Percentiles rank a stretch among this genome's conserved stretches.
Conservation (phyloP, 257 asterid genomes). For the Osmanthus fragrans region DNA sequence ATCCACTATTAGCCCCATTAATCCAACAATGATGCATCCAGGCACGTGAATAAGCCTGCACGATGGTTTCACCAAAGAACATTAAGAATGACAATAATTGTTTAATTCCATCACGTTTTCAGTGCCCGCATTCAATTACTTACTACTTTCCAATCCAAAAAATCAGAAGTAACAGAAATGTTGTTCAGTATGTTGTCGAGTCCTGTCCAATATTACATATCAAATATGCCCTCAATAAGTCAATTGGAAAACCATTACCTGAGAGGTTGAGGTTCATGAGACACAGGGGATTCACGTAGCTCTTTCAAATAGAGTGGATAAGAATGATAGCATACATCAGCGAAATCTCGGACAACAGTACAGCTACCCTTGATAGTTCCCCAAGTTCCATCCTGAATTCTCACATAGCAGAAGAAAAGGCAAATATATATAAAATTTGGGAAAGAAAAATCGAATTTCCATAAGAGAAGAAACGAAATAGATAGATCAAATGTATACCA, state of each 20-base stretch:
- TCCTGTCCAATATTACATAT: not conserved
- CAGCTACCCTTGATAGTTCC: constrained; percentile 82
- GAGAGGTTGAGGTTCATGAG: constrained; percentile 63
- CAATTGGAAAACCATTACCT: constrained; percentile 40
- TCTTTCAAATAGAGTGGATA: constrained; percentile 68
- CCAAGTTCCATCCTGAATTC: constrained; percentile 86
- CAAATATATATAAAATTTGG: not conserved
- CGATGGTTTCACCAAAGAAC: constrained; percentile 11
- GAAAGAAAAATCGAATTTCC: not conserved
- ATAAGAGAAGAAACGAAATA: not conserved
- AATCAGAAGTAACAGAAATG: not conserved
- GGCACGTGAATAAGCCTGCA: constrained; percentile 82
- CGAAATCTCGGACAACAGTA: constrained; percentile 83
- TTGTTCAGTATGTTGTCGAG: not conserved
- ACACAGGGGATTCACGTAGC: constrained; percentile 52
- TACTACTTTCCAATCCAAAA: constrained; percentile 1
- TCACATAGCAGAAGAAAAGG: constrained; percentile 10
- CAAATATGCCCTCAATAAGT: not conserved
- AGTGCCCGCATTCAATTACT: constrained; percentile 1
- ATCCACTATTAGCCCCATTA: constrained; percentile 76
- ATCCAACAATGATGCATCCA: constrained; percentile 76
- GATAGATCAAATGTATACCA: constrained; percentile 41
- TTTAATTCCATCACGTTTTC: not conserved
- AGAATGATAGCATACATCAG: constrained; percentile 84
- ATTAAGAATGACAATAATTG: not conserved